Evolutionary conservation across 2,329 filamentous ascomycete species (phyloP).

Genomic region (Fusarium pseudograminearum): DNA sequence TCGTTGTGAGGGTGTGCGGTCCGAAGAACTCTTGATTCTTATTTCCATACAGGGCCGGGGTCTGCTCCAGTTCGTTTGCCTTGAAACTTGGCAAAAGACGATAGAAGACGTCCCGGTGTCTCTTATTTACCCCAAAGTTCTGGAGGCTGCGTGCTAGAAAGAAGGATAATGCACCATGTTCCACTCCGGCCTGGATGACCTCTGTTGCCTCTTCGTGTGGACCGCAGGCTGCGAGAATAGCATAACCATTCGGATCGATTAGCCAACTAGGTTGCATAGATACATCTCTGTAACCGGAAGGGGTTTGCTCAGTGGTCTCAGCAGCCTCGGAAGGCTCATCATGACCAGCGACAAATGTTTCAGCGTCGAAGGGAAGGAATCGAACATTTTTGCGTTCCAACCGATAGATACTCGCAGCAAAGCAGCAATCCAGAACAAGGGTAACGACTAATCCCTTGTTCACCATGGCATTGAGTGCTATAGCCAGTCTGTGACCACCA

Average conservation of each 20-base stretch:
- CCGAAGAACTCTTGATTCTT: conserved; percentile 32
- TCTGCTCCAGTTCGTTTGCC: neutral
- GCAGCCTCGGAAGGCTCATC: neutral
- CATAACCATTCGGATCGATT: conserved; percentile 21
- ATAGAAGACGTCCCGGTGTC: conserved; percentile 12
- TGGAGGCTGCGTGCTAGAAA: neutral
- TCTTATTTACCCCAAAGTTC: neutral
- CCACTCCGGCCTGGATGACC: neutral
- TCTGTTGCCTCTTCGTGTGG: conserved; percentile 21
- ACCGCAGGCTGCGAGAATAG: conserved; percentile 20
- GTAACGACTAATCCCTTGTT: conserved; percentile 17
- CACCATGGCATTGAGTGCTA: conserved; percentile 18
- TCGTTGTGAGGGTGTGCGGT: neutral
- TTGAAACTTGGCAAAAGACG: conserved; percentile 3
- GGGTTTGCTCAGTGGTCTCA: fast-evolving
- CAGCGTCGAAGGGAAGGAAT: neutral
- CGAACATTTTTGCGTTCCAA: neutral
- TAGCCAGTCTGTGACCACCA: neutral
- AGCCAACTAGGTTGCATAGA: conserved; percentile 19
- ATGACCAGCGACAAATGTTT: neutral
- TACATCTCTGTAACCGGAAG: neutral
- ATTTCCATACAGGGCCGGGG: conserved; percentile 22
- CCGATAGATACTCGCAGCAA: conserved; percentile 27
- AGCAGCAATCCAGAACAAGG: conserved; percentile 37
- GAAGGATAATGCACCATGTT: conserved; percentile 9